Base-by-base conservation (phyloP, 176 grass and related monocot species). In the Calamus simplicifolius region DNA sequence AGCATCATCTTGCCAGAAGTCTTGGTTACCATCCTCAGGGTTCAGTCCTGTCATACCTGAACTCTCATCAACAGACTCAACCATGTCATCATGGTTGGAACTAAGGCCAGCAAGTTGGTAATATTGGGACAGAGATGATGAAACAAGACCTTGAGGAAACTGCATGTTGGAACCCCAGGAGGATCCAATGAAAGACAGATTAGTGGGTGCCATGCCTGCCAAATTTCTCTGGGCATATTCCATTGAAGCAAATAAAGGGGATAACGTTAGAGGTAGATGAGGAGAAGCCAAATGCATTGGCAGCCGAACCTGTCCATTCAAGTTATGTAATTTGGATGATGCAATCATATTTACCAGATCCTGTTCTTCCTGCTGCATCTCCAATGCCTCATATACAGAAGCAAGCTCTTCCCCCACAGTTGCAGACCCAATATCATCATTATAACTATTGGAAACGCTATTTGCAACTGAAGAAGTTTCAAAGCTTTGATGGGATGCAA, bases 321-420 rank as follows among this genome's bases (percentile, higher is more conserved):
- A 86, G 28, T 73, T 74, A 82, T 89, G 90, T 74, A 95, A 68
- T 43, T 79, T 76, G 3, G 72, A 15, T n/a, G 87, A 85, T 76
- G 73, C 73, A 86, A 95, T 87, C 61, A 86, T 60, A 67, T 95
- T 87, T 66, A 74, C 79, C 69, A 81, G 49, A 71, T 83, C 80
- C 30, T 95, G 86, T 25, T 89, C 82, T 58, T 89, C 82, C 56
- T 89, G 73, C 27, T 71, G 78, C 69, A 78, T 61, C 70, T 95
- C 82, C 3, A 73, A 61, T 74, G 79, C 61, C 60, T 86, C 82
- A 49, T 86, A 88, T 18, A 81, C 85, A 69, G 90, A 85, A 77
- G 69, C 70, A 79, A 95, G 66, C 68, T 87, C 90, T 73, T 76
- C 80, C 3, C 73, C 80, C 27, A 76, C 71, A 27, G 51, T 43